These are phyloP conservation scores for Sporothrix schenckii DNA, from an alignment of 2,329 filamentous ascomycete genomes.

Conservation along the genomic window DNA sequence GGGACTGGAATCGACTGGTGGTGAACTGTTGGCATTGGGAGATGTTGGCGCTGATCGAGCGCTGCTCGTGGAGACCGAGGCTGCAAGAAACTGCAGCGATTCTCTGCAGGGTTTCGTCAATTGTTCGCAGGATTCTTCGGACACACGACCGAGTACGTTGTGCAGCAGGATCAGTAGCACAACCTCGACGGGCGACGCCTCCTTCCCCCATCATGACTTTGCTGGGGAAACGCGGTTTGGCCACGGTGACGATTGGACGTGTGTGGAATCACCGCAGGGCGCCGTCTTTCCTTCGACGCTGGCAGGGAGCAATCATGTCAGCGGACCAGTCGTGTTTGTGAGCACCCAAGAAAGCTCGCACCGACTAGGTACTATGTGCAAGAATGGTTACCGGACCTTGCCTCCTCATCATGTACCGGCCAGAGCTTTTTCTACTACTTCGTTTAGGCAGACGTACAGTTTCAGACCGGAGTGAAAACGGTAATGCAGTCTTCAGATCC, in stretches of 20 bases:
- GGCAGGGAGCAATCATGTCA: not conserved
- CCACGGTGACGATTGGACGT: not conserved
- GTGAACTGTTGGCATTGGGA: conserved; percentile 3
- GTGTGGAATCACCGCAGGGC: not conserved
- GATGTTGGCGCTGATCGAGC: not conserved
- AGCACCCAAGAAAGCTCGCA: not conserved
- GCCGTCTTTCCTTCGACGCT: not conserved
- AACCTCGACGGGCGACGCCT: not conserved
- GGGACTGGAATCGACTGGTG: conserved; percentile 37
- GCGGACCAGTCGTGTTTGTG: not conserved
- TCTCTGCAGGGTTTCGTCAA: conserved; percentile 26
- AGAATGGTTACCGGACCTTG: not conserved
- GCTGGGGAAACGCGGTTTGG: not conserved
- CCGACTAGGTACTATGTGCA: not conserved
- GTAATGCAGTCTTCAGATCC: not conserved
- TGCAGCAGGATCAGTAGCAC: conserved; percentile 23
- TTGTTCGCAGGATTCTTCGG: conserved; percentile 14
- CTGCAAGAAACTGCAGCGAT: conserved; percentile 27
- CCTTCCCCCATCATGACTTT: not conserved
- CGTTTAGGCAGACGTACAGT: not conserved
- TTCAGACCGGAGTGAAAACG: conserved; percentile 26
- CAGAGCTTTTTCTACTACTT: not conserved
- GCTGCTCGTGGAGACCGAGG: not conserved
- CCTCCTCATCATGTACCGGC: not conserved
- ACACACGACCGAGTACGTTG: conserved; percentile 19